Conservation (phyloP, 31 red algal genomes). For the Odonthalia washingtoniensis region DNA sequence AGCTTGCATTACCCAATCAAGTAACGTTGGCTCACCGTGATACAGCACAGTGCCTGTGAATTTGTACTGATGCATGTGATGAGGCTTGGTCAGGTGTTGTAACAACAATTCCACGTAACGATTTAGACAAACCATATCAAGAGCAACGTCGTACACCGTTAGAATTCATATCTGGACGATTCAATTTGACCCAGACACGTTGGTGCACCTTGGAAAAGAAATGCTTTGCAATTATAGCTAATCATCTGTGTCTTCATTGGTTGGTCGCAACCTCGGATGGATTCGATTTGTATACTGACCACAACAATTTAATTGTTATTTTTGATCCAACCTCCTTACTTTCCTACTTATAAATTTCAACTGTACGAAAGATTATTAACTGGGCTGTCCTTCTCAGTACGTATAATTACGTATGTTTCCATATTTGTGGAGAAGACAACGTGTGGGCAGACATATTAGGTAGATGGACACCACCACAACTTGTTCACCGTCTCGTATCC, state of each 20-base stretch:
- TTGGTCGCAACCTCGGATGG: not conserved
- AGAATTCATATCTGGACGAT: no score
- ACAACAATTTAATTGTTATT: constrained; percentile 16
- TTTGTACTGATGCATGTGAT: no score
- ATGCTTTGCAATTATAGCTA: no score
- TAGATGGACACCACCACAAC: not conserved
- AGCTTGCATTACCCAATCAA: no score
- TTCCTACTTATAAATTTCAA: not conserved
- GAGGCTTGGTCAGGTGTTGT: no score
- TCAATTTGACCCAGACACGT: no score
- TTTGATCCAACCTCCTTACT: constrained; percentile 3
- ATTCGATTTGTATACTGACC: constrained; percentile 34
- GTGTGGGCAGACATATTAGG: constrained; percentile 1
- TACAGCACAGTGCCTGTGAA: no score
- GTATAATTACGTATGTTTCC: not conserved
- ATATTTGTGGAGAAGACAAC: not conserved
- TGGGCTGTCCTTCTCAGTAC: not conserved
- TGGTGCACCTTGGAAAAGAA: no score
- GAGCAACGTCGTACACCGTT: no score
- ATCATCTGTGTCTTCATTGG: constrained; percentile 16
- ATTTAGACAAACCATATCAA: no score
- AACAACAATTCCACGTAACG: no score
- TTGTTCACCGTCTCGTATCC: not conserved
- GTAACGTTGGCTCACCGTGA: no score
- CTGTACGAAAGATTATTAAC: not conserved